Evolutionary conservation across 192 early-diverging fungal species (phyloP), one percentile per base, ranked within the genome.

Genomic region (Backusella luteola): DNA sequence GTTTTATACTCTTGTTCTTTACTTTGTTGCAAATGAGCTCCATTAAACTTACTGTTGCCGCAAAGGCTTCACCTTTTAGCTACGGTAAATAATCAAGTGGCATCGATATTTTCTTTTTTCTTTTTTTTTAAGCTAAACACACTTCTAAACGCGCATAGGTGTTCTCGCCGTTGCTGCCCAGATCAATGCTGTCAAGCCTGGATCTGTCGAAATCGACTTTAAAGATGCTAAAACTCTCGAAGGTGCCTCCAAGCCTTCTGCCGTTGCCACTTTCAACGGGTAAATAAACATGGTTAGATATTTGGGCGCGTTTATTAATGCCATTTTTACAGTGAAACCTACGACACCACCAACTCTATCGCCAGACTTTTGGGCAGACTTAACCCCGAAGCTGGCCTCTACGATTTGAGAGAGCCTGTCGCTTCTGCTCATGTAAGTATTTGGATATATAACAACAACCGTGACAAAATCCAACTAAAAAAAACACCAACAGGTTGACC

Each of bases 401-500:
- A 81, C 34, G 69, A 73, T 34, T 66, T 84, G 70, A 76, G 76
- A 69, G 80, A 73, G 67, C 78, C 78, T 38, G 82, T 84, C 81
- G 79, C 78, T 68, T 81, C 84, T 67, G 88, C 77, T 34, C 80
- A 85, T 21, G 80, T 83, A 83, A 41, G 67, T 79, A 66, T 69
- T 69, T 71, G 66, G 21, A 32, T 35, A 34, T 35, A 67, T 0
- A 39, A 63, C 39, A 44, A 32, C 73, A 32, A 32, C 2, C 1
- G 32, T 32, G 32, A 2, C 32, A 21, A 80, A 69, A 3, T 21
- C 34, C 56, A 44, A 3, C 36, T 66, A 32, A 67, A 49, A 21
- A 41, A 34, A 63, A 34, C 21, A 63, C 9, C 5, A 17, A 59
- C 84, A 87, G 83, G 84, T 89, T 41, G 88, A 90, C 77, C 87